These are phyloP conservation scores for Aaosphaeria pasadenensis DNA, from an alignment of 2,329 filamentous ascomycete genomes.

Conservation along the genomic window DNA sequence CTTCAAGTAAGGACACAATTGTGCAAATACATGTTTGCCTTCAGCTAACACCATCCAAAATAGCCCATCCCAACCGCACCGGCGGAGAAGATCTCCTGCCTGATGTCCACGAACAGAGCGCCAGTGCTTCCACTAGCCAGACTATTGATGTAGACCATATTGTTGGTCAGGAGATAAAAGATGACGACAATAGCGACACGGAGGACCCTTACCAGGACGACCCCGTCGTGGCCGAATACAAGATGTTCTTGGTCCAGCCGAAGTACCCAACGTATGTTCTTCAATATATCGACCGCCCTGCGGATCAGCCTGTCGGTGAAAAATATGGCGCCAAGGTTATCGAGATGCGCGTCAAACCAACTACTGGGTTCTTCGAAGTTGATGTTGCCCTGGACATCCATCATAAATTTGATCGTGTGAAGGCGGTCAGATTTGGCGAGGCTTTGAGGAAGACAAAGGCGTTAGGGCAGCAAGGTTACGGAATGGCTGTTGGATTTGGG, in stretches of 20 bases:
- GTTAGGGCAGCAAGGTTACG: constrained; percentile 43
- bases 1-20: no score
- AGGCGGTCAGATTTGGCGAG: constrained; percentile 80
- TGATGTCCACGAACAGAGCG: no score
- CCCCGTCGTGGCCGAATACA: constrained; percentile 60
- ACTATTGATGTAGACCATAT: no score
- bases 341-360: constrained; percentile 79
- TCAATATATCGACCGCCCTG: constrained; percentile 79
- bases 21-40: no score
- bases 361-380: constrained; percentile 81
- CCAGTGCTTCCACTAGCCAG: no score
- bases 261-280: constrained; percentile 64
- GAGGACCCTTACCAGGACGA: constrained; percentile 33
- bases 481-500: constrained; percentile 46
- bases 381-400: constrained; percentile 76
- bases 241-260: constrained; percentile 67
- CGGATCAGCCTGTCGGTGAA: constrained; percentile 35
- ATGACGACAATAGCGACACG: not conserved
- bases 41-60: no score
- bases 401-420: constrained; percentile 76
- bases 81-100: no score
- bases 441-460: constrained; percentile 58
- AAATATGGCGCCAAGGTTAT: constrained; percentile 18
- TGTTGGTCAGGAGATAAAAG: no score
- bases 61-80: no score